Evolutionary conservation across 2,329 filamentous ascomycete genomes (phyloP).

Genomic region (Colletotrichum lentis): DNA sequence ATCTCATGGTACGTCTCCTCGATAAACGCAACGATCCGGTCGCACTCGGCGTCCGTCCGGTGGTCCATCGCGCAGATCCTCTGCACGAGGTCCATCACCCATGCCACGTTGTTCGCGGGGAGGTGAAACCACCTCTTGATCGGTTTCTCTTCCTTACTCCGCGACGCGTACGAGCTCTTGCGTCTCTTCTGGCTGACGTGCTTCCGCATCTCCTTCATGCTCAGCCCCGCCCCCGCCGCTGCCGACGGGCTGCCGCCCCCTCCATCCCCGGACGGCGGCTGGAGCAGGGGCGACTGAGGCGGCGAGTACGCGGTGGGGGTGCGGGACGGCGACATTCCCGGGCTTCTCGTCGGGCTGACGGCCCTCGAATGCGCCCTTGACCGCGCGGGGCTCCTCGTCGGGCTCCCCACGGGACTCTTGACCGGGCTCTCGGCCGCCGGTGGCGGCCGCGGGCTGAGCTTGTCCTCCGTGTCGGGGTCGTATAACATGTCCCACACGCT

Average conservation of each 20-base stretch:
- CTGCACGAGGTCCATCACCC: slow-evolving; percentile 39
- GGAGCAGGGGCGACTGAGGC: slow-evolving; percentile 20
- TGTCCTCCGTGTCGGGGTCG: slow-evolving; percentile 36
- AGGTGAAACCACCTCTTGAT: slow-evolving; percentile 39
- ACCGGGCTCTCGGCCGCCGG: slow-evolving; percentile 1
- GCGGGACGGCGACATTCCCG: neutral
- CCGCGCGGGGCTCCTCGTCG: neutral
- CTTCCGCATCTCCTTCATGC: slow-evolving; percentile 25
- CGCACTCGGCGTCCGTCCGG: slow-evolving; percentile 31
- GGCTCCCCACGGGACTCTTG: neutral
- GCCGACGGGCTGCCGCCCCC: neutral
- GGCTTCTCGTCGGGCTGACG: slow-evolving; percentile 7
- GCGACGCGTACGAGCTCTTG: slow-evolving; percentile 26
- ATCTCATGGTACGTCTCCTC: slow-evolving; percentile 39
- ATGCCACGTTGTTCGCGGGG: slow-evolving; percentile 38
- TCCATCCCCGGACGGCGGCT: neutral
- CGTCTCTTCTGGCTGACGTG: slow-evolving; percentile 18
- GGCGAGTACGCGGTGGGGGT: slow-evolving; percentile 12
- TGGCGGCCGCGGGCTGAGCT: slow-evolving; percentile 23
- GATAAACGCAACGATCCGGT: slow-evolving; percentile 36
- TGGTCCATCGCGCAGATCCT: slow-evolving; percentile 37
- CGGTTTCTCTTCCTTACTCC: slow-evolving; percentile 9
- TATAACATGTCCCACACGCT: slow-evolving; percentile 38
- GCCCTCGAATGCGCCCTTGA: slow-evolving; percentile 10
- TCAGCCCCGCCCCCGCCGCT: neutral